phyloP scores from a whole-genome alignment of 2,329 filamentous ascomycete species.

The Fusarium beomiforme region DNA sequence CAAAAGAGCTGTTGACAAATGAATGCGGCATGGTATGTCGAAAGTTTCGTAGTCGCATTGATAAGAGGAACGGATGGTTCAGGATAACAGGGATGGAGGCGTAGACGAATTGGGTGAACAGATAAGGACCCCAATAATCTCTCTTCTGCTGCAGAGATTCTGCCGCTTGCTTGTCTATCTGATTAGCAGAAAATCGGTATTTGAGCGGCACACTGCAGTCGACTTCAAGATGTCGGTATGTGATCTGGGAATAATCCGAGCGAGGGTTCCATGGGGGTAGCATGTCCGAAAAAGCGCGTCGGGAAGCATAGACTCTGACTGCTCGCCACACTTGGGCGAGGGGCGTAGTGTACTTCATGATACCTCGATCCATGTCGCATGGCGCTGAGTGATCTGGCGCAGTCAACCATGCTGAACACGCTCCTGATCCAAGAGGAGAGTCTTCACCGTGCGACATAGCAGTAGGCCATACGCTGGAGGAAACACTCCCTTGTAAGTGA shows the following conservation, averaged over 20 bases:
- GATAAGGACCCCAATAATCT: not conserved
- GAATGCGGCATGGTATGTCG: not conserved
- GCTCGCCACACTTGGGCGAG: not conserved
- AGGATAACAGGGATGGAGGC: slow-evolving; percentile 1
- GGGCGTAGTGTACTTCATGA: not conserved
- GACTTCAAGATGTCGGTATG: not conserved
- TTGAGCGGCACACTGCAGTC: not conserved
- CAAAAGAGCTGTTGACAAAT: not conserved
- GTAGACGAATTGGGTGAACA: not conserved
- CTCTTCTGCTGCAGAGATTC: not conserved
- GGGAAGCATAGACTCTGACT: not conserved
- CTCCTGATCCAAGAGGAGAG: not conserved
- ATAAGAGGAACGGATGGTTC: not conserved
- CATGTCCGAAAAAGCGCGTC: not conserved
- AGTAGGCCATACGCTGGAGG: not conserved
- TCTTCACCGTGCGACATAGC: not conserved
- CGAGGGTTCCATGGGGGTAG: not conserved
- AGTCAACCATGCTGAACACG: not conserved
- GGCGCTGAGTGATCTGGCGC: not conserved
- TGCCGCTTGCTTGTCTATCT: not conserved
- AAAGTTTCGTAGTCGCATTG: not conserved
- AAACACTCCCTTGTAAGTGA: not conserved
- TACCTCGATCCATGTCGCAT: not conserved
- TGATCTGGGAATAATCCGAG: not conserved
- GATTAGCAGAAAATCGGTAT: not conserved